Base-by-base conservation (phyloP, 352 stramenopile genomes). In the Phytophthora sp. region DNA sequence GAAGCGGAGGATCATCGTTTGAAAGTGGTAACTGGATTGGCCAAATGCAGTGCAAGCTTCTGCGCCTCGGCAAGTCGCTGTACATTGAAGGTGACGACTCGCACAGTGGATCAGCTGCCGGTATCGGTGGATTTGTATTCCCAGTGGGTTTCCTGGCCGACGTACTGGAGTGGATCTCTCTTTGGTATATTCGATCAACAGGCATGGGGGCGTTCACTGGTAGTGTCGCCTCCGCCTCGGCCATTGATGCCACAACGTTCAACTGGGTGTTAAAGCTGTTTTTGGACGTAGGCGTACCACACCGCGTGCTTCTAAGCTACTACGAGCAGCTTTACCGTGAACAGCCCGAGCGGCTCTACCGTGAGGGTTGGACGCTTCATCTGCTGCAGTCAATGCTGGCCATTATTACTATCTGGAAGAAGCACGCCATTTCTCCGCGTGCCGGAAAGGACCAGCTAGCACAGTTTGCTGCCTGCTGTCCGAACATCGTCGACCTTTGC, bases 261-360 rank as follows among this genome's bases (percentile, higher is more conserved):
- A 91, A 92, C 68, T 93, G 82, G 85, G 81, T 91, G 27, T 59
- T 93, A 34, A 90, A 89, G 60, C 66, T 94, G 37, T 92, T 96
- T 32, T 49, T 94, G 28, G 84, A 96, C 59, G 82, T 92, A 17
- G 87, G 87, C 13, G 82, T 96, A 11, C 75, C 87, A 21, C 79
- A 94, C 58, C 78, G 81, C 1, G 69, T 87, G 21, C 74, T 96
- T 4, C 52, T 96, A 30, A 85, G 82, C 55, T 79, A 85, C 61
- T 96, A 96, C 60, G 80, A 94, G 58, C 79, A 89, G 41, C 60
- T 96, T 4, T 96, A 92, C 63, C 82, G 79, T 24, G 76, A 89
- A 30, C 83, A 89, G 23, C 62, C 67, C 21, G 78, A 94, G 54
- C 76, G 81, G 28, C 62, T 93, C 4, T 96, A 92, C 61, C 80